Evolutionary conservation across 495 filamentous ascomycete genomes (phyloP).

Genomic region (Cairneyella variabilis): DNA sequence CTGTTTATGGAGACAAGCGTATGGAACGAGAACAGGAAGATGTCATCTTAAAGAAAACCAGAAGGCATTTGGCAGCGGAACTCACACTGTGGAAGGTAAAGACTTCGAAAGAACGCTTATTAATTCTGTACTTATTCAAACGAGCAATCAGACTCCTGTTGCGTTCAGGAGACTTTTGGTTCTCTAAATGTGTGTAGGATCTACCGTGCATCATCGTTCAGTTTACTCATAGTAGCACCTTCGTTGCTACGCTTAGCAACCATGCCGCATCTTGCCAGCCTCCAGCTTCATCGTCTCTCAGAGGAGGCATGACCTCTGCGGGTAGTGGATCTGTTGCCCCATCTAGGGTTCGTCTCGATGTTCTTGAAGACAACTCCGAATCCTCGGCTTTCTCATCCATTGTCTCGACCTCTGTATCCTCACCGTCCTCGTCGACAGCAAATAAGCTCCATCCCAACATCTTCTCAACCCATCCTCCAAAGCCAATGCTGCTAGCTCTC

Average conservation of each 20-base stretch:
- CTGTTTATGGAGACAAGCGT: too few relatives aligned
- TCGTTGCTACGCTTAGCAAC: slow-evolving; percentile 74
- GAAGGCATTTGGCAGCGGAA: too few relatives aligned
- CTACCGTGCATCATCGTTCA: too few relatives aligned
- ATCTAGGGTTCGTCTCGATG: slow-evolving; percentile 27
- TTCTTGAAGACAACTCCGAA: slow-evolving; percentile 24
- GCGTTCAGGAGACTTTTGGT: too few relatives aligned
- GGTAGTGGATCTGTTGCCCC: slow-evolving; percentile 29
- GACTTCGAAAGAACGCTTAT: too few relatives aligned
- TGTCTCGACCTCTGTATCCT: slow-evolving; percentile 32
- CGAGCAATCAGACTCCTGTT: too few relatives aligned
- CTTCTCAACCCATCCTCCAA: slow-evolving; percentile 73
- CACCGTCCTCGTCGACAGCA: slow-evolving; percentile 63
- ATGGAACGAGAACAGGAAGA: too few relatives aligned
- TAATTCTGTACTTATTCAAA: too few relatives aligned
- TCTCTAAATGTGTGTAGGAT: too few relatives aligned
- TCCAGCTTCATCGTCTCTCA: slow-evolving; percentile 48
- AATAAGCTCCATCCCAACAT: slow-evolving; percentile 76
- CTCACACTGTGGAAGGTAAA: too few relatives aligned
- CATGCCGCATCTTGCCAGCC: slow-evolving; percentile 84
- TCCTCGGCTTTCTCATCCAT: slow-evolving; percentile 39
- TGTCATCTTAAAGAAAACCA: too few relatives aligned
- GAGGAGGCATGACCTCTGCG: slow-evolving; percentile 35
- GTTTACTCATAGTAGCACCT: slow-evolving; percentile 53
- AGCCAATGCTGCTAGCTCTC: slow-evolving; percentile 56